Evolutionary conservation across 768 basidiomycete genomes (phyloP), one percentile per base, ranked within the genome.

Genomic region (Leccinum pellstonianum): DNA sequence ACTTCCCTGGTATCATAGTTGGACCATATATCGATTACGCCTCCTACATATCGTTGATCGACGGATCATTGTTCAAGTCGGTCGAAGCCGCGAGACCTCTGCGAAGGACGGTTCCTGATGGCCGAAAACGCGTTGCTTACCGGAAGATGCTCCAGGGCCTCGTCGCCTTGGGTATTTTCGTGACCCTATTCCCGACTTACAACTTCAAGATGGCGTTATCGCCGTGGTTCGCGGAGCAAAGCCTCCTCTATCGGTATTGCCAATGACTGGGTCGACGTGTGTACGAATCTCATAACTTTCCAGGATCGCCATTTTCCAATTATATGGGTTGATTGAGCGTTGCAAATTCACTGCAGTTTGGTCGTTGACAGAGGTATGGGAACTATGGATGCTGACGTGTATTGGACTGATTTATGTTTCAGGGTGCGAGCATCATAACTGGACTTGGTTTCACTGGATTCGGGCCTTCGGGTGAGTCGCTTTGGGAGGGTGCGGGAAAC

Each of bases 281-380:
- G 38, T 38, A 50, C 66, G 38, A 50, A 66, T 21, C 62, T 10
- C 50, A 0, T 35, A 47, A 21, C 33, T n/a, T 21, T 47, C 14
- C 55, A 90, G 90, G 17, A 83, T 94, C 61, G 73, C 75, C 3
- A 73, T 86, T 62, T 84, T 88, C 70, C 92, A 96, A 69, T 55
- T 87, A 35, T 86, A 81, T 54, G 95, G 92, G 6, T 82, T 93
- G 57, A 74, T 93, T 35, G 95, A 95, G 68, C 84, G 97, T 11
- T 81, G 81, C 50, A 98, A 97, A 75, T 99, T 96, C 74, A 98
- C 98, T 66, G 92, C 90, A 17, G 81, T 95, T 56, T 99, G 97
- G 97, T 91, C 85, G 31, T 76, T 99, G 56, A 90, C 94, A 0
- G 95, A 98, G 84, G 93, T 87, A 52, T 1, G 71, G 50, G 2